These are phyloP conservation scores for Bruguiera hainesii DNA, from an alignment of 441 rosid genomes.

Conservation along the genomic window DNA sequence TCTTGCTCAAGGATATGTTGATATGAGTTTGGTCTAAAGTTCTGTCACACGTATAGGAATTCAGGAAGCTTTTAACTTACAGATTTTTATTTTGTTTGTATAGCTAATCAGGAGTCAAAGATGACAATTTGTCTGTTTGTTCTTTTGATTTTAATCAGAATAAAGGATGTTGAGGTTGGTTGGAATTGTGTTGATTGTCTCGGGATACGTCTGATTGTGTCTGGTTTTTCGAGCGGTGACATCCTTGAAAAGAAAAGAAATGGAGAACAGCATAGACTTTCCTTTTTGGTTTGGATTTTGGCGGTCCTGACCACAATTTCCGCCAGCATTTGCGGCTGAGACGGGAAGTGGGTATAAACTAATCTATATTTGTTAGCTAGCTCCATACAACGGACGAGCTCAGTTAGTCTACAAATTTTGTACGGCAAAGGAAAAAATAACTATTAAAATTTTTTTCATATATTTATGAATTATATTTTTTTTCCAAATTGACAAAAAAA, in stretches of 20 bases:
- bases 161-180: background rate
- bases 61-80: background rate
- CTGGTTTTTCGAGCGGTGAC: background rate
- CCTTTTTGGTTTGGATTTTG: background rate
- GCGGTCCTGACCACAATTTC: background rate
- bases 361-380: too few species aligned
- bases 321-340: background rate
- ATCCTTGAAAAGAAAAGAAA: background rate
- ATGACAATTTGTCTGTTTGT: background rate
- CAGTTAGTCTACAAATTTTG: too few species aligned
- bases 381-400: too few species aligned
- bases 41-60: slow-evolving; percentile 3
- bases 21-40: slow-evolving; percentile 5
- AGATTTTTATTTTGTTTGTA: background rate
- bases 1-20: slow-evolving; percentile 17
- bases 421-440: too few species aligned
- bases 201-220: too few species aligned
- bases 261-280: background rate
- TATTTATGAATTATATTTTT: too few species aligned
- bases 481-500: too few species aligned
- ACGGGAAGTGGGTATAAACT: too few species aligned
- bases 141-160: background rate
- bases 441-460: too few species aligned
- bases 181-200: background rate
- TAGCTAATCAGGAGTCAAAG: background rate